phyloP scores from a whole-genome alignment of 2,329 filamentous ascomycete genomes.

The Harringtonia lauricola region DNA sequence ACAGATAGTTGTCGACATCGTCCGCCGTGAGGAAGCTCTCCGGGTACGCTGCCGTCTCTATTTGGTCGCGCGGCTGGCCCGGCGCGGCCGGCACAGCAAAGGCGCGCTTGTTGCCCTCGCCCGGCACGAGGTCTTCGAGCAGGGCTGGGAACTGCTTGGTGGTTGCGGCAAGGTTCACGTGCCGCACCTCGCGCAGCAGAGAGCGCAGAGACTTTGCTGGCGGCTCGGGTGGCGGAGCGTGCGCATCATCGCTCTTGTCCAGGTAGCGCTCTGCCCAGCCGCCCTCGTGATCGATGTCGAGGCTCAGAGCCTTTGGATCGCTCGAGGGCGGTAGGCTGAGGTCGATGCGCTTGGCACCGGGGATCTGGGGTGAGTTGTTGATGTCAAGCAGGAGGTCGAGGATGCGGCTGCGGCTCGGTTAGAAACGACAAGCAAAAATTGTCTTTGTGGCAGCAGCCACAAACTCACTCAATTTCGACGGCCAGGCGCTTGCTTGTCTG shows the following conservation, averaged over 20 bases:
- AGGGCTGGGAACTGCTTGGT: slow-evolving; percentile 52
- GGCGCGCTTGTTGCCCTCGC: slow-evolving; percentile 19
- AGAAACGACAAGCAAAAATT: neutral
- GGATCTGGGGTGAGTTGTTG: slow-evolving; percentile 73
- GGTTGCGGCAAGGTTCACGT: slow-evolving; percentile 39
- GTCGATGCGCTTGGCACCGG: slow-evolving; percentile 63
- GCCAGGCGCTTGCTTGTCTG: slow-evolving; percentile 74
- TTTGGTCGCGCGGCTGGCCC: neutral
- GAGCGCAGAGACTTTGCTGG: slow-evolving; percentile 36
- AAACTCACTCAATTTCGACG: slow-evolving; percentile 79
- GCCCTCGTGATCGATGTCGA: slow-evolving; percentile 64
- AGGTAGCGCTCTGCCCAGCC: slow-evolving; percentile 49
- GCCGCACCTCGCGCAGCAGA: slow-evolving; percentile 42
- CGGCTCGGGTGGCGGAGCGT: slow-evolving; percentile 57
- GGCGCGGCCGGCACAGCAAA: slow-evolving; percentile 17
- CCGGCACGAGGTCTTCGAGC: slow-evolving; percentile 35
- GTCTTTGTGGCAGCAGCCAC: neutral
- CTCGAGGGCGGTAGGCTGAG: slow-evolving; percentile 37
- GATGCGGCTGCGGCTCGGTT: slow-evolving; percentile 52
- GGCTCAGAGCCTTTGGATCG: slow-evolving; percentile 47
- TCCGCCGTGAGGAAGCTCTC: slow-evolving; percentile 57
- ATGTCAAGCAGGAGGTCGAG: slow-evolving; percentile 83
- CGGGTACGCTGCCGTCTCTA: slow-evolving; percentile 26
- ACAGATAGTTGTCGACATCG: slow-evolving; percentile 65
- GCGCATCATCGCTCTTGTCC: slow-evolving; percentile 73